Conservation (phyloP, 1,139 yeast species). For the Pneumocystis canis region DNA sequence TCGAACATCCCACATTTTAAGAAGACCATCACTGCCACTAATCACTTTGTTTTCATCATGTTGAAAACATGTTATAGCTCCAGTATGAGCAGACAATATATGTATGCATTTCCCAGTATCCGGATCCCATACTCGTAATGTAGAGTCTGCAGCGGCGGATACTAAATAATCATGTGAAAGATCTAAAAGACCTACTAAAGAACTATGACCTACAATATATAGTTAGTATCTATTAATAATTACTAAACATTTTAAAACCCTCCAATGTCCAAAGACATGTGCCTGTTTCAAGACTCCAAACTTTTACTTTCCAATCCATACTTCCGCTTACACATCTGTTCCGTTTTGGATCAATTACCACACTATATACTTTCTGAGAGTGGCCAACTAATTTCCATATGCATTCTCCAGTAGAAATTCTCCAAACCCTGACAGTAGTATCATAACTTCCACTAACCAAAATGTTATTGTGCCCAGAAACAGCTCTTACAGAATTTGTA, state of each 20-base stretch:
- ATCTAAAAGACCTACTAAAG: constrained; percentile 75
- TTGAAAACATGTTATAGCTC: constrained; percentile 87
- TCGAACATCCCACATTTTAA: constrained; percentile 69
- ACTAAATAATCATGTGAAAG: constrained; percentile 68
- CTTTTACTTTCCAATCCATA: constrained; percentile 73
- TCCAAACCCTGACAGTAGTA: constrained; percentile 86
- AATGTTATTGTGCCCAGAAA: constrained; percentile 71
- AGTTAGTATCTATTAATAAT: neutral
- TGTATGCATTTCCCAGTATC: constrained; percentile 52
- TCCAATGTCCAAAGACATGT: constrained; percentile 48
- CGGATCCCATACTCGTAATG: constrained; percentile 87
- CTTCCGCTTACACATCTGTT: constrained; percentile 83
- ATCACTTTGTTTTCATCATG: constrained; percentile 74
- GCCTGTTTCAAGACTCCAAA: constrained; percentile 80
- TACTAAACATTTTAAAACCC: constrained; percentile 28
- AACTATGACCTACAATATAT: constrained; percentile 37
- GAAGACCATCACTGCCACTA: constrained; percentile 76
- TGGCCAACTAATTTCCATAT: constrained; percentile 68
- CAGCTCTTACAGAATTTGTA: constrained; percentile 72
- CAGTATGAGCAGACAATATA: constrained; percentile 68
- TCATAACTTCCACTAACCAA: constrained; percentile 87
- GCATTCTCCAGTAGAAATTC: constrained; percentile 57
- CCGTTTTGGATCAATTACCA: constrained; percentile 61
- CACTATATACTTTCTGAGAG: constrained; percentile 71
- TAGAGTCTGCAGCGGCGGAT: constrained; percentile 91